Conservation (phyloP, 768 basidiomycete species). For the Boletus barrowsii region DNA sequence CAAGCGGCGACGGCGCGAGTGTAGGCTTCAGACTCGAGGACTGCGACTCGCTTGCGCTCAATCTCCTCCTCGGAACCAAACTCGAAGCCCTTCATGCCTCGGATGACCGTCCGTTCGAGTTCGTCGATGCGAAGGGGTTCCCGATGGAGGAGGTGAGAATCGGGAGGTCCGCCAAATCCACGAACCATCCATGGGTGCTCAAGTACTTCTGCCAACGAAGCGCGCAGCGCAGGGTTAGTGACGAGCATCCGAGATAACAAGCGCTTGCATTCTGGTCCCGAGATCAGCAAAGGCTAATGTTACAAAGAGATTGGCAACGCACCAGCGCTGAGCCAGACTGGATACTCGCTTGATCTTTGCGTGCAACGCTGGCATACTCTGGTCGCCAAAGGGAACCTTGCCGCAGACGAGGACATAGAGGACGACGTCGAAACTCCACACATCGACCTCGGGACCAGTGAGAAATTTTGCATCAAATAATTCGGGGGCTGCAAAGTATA, state of each 20-base stretch:
- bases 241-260: constrained; percentile 94
- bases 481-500: constrained; percentile 99
- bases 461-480: constrained; percentile 95
- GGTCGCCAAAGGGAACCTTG: constrained; percentile 98
- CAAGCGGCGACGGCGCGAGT: constrained; percentile 68
- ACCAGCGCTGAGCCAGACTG: constrained; percentile 94
- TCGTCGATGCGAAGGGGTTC: constrained; percentile 89
- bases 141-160: constrained; percentile 82
- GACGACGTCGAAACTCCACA: constrained; percentile 99
- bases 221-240: constrained; percentile 83
- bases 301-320: constrained; percentile 27
- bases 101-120: constrained; percentile 80
- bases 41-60: constrained; percentile 62
- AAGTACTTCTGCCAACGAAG: constrained; percentile 80
- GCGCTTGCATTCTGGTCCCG: constrained; percentile 83
- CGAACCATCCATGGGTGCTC: constrained; percentile 92
- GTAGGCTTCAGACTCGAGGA: constrained; percentile 80
- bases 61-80: constrained; percentile 90
- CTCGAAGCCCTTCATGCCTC: constrained; percentile 94
- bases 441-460: constrained; percentile 96
- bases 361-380: constrained; percentile 98
- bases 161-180: constrained; percentile 76
- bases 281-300: constrained; percentile 9
- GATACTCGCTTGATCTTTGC: constrained; percentile 99
- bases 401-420: constrained; percentile 97